Evolutionary conservation across 2,329 filamentous ascomycete species (phyloP), one percentile per base, ranked within the genome.

Genomic region (Cladorrhinum sp.): DNA sequence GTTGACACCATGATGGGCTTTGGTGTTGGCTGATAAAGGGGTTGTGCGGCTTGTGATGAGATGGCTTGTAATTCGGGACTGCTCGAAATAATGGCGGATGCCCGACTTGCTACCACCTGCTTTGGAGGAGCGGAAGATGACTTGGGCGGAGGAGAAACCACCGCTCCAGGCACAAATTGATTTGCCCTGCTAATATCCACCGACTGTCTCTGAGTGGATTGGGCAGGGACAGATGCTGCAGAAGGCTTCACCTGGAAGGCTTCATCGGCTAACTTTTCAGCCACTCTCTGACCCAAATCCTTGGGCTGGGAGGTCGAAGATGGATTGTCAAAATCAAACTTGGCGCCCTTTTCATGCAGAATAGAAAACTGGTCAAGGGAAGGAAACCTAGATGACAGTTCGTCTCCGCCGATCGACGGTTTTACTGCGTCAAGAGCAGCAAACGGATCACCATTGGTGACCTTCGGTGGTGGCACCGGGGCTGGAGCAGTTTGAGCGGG

Each of bases 301-400:
- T 81, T 80, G 29, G 83, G 71, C n/a, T 79, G 78, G 10, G 78
- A 73, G 13, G 78, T 73, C 41, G 77, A 75, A 23, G 81, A 78
- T 6, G 78, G n/a, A 13, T 80, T 76, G 61, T 91, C 88, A 72
- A 97, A 97, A 58, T 93, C 88, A 68, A 97, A 97, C 62, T 91
- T 93, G 62, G 85, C 77, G 2, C 90, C 90, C 63, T 90, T 85
- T 64, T 98, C 92, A 67, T 96, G 92, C 50, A 97, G 78, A 18
- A 99, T 79, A 2, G 93, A 88, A 71, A 99, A 99, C 67, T 98
- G 91, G 69, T 98, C 93, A 23, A 99, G 80, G 5, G 91, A 93
- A 0, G 95, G 95, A 67, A 97, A 99, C 56, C 90, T 85, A 25
- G 86, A 83, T 0, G 93, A 92, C 24, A 97, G 78, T 70, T 98